Conservation (phyloP, 805 yeast genomes). For the Candida tallmaniae region DNA sequence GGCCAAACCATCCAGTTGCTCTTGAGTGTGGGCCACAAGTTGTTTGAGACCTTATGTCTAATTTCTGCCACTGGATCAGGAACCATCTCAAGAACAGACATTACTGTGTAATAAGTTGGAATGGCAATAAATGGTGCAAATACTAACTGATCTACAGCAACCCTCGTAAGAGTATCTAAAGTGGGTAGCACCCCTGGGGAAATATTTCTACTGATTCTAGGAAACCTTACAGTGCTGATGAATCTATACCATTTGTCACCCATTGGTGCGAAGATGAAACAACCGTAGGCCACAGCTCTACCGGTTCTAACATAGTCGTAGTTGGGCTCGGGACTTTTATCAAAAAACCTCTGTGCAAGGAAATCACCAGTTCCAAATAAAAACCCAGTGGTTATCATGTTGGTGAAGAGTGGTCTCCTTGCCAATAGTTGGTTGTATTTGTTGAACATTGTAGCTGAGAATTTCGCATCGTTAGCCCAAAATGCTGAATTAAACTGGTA, state of each 20-base stretch:
- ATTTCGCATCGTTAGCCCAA: neutral
- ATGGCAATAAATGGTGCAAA: conserved; percentile 76
- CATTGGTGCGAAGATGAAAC: conserved; percentile 68
- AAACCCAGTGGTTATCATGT: conserved; percentile 45
- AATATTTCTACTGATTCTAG: neutral
- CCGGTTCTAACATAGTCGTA: conserved; percentile 55
- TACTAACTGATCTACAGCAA: conserved; percentile 62
- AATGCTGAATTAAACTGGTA: no score
- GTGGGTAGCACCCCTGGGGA: neutral
- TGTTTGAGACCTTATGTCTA: conserved; percentile 38
- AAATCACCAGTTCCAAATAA: conserved; percentile 73
- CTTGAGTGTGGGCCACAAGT: conserved; percentile 62
- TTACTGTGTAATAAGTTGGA: conserved; percentile 63
- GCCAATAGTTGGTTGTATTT: conserved; percentile 20
- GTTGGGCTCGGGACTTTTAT: conserved; percentile 4
- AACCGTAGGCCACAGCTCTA: conserved; percentile 69
- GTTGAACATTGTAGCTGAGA: conserved; percentile 1
- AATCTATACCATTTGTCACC: conserved; percentile 68
- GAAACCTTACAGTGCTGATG: conserved; percentile 34
- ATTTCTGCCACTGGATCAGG: conserved; percentile 39
- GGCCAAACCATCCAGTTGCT: conserved; percentile 94
- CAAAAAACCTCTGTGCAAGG: conserved; percentile 58
- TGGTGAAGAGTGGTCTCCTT: conserved; percentile 41
- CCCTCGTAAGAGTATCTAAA: conserved; percentile 35
- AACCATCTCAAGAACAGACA: conserved; percentile 59